Evolutionary conservation across 1,139 yeast genomes (phyloP).

Genomic region (Geotrichum histeridarum): DNA sequence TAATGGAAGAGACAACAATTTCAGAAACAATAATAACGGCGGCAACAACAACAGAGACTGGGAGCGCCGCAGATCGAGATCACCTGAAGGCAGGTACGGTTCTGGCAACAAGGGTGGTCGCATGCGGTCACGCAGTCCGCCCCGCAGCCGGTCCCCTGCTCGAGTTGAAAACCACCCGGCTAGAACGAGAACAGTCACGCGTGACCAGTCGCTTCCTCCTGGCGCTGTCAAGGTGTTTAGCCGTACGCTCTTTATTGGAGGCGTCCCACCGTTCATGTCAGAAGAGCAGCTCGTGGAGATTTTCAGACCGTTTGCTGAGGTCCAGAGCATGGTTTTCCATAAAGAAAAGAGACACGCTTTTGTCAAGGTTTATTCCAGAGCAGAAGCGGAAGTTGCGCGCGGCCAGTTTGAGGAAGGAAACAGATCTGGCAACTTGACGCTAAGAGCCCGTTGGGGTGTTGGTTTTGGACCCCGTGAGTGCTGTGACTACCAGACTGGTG

Average conservation of each 20-base stretch:
- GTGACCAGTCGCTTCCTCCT: conserved; percentile 67
- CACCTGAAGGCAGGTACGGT: conserved; percentile 42
- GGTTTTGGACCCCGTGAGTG: conserved; percentile 99
- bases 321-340: conserved; percentile 83
- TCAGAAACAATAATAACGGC: conserved; percentile 1
- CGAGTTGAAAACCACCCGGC: conserved; percentile 40
- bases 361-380: conserved; percentile 91
- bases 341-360: conserved; percentile 91
- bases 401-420: conserved; percentile 47
- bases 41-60: conserved; percentile 20
- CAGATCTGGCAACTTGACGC: conserved; percentile 49
- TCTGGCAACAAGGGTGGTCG: conserved; percentile 28
- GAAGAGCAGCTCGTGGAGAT: conserved; percentile 57
- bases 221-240: conserved; percentile 80
- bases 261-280: conserved; percentile 79
- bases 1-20: conserved; percentile 2
- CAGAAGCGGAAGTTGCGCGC: conserved; percentile 77
- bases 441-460: conserved; percentile 94
- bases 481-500: conserved; percentile 89
- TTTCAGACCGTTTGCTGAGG: conserved; percentile 87
- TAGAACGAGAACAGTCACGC: conserved; percentile 57
- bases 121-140: conserved; percentile 33
- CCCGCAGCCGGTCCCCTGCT: conserved; percentile 29
- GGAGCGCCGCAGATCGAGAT: conserved; percentile 52
- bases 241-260: conserved; percentile 90